phyloP scores from a whole-genome alignment of 2,329 filamentous ascomycete species.

The Apiospora arundinis region DNA sequence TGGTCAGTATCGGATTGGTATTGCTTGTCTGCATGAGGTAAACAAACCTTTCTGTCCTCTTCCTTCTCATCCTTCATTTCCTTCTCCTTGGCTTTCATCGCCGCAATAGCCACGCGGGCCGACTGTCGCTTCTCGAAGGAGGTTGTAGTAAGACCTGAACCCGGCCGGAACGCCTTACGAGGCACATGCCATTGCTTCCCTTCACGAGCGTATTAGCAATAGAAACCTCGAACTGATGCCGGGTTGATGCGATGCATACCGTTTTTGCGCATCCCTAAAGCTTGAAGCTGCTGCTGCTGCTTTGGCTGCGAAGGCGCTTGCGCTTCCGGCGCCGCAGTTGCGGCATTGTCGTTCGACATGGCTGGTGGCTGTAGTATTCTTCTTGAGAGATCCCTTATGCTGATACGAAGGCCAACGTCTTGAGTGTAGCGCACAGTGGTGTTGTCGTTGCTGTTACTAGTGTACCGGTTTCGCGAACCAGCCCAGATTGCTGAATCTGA shows the following conservation, averaged over 20 bases:
- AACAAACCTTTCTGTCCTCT: constrained; percentile 75
- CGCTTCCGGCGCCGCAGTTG: constrained; percentile 19
- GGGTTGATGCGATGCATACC: neutral
- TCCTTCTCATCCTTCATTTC: constrained; percentile 97
- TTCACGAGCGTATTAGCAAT: constrained; percentile 53
- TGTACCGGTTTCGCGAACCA: neutral
- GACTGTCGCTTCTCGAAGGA: constrained; percentile 80
- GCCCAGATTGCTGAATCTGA: neutral
- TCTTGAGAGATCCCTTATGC: neutral
- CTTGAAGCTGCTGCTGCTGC: constrained; percentile 11
- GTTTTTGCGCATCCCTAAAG: constrained; percentile 16
- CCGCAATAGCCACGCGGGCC: constrained; percentile 70
- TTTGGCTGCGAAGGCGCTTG: neutral
- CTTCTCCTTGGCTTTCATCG: constrained; percentile 92
- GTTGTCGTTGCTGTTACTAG: neutral
- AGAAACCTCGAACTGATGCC: neutral
- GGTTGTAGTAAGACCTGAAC: constrained; percentile 67
- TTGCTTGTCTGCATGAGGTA: neutral
- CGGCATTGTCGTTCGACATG: constrained; percentile 2
- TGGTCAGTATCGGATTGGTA: constrained; percentile 1
- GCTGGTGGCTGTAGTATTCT: no score
- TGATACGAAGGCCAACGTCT: neutral
- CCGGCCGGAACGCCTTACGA: constrained; percentile 86
- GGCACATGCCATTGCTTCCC: constrained; percentile 93
- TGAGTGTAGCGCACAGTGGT: neutral